Evolutionary conservation across 2,329 filamentous ascomycete genomes (phyloP).

Genomic region (Xylaria sp.): DNA sequence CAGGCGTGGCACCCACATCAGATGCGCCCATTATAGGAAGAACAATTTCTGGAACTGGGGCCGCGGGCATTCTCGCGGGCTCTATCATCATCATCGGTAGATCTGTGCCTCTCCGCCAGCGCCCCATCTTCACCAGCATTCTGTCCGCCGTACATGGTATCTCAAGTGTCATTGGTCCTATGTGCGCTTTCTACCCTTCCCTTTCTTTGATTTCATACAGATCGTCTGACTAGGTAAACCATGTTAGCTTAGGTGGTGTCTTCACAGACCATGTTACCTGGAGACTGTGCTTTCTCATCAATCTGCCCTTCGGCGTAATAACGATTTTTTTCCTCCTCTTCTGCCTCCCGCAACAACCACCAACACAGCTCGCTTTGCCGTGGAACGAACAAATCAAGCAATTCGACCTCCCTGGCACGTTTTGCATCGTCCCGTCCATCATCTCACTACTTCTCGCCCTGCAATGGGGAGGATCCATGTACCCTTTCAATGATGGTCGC

Average conservation of each 20-base stretch:
- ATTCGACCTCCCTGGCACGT: conserved; percentile 43
- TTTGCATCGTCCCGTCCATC: conserved; percentile 48
- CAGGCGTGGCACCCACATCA: no score
- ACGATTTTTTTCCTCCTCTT: conserved; percentile 27
- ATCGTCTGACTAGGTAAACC: no score
- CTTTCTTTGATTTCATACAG: no score
- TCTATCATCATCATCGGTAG: no score
- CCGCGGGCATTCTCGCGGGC: no score
- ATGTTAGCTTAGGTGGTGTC: conserved; percentile 41
- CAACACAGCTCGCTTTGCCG: conserved; percentile 13
- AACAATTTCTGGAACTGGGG: no score
- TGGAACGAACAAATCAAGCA: not conserved
- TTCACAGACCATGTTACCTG: conserved; percentile 47
- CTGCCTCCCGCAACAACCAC: conserved; percentile 38
- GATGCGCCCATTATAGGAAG: no score
- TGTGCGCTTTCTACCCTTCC: conserved; percentile 41
- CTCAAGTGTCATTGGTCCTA: no score
- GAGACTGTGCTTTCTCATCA: conserved; percentile 37
- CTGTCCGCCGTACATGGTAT: no score
- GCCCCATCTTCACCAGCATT: no score
- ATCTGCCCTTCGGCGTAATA: conserved; percentile 32
- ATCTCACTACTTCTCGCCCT: conserved; percentile 59
- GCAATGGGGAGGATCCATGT: conserved; percentile 56
- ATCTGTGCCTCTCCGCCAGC: no score
- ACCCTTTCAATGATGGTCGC: conserved; percentile 50